These are phyloP conservation scores for Bipolaris victoriae DNA, from an alignment of 2,329 filamentous ascomycete genomes.

Conservation along the genomic window DNA sequence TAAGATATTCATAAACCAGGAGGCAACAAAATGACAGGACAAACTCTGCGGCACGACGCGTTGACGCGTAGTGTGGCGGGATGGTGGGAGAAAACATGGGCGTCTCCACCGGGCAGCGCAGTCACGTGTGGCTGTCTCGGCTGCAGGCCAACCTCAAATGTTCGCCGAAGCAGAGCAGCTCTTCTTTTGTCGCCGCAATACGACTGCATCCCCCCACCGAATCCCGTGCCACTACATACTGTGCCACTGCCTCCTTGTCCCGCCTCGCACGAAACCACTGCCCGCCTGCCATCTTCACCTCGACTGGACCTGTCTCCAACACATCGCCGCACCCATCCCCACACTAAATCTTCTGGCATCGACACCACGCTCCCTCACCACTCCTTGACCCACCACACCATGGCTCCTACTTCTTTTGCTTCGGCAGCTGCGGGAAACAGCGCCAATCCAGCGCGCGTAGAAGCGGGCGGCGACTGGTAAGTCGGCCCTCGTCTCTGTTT, in stretches of 20 bases:
- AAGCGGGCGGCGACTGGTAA: constrained; percentile 56
- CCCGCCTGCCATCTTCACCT: constrained; percentile 28
- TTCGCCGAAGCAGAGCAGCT: constrained; percentile 18
- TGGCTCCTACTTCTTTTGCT: constrained; percentile 59
- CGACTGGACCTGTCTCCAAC: constrained; percentile 31
- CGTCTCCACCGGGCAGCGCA: not conserved
- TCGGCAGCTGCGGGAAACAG: constrained; percentile 57
- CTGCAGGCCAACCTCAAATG: constrained; percentile 27
- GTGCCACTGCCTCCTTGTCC: constrained; percentile 17
- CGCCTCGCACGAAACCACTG: constrained; percentile 25
- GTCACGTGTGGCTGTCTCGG: constrained; percentile 21
- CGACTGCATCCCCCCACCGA: constrained; percentile 19
- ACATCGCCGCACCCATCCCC: constrained; percentile 32
- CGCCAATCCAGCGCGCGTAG: constrained; percentile 51
- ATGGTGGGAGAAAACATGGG: constrained; percentile 7
- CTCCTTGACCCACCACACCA: constrained; percentile 31
- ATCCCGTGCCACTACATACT: constrained; percentile 45
- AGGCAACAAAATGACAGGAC: not conserved
- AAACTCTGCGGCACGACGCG: constrained; percentile 9
- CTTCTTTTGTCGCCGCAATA: constrained; percentile 27
- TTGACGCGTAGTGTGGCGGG: constrained; percentile 14
- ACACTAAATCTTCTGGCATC: constrained; percentile 34
- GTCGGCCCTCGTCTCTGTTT: constrained; percentile 26
- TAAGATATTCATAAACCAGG: no score
- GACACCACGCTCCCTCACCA: constrained; percentile 28